Evolutionary conservation across 805 yeast species (phyloP).

Genomic region (Yarrowia phangngaensis): DNA sequence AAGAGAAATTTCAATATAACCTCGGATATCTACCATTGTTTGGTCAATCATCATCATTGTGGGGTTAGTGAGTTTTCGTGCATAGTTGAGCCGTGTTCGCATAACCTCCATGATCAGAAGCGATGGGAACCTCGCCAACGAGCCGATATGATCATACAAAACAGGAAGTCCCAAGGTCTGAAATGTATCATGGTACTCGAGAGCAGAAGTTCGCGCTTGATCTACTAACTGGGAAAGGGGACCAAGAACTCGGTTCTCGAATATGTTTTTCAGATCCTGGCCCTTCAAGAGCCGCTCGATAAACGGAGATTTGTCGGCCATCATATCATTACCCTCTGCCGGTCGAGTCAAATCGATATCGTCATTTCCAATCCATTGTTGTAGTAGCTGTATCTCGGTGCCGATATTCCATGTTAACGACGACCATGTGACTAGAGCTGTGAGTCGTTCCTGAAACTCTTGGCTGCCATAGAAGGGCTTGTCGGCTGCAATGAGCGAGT

Average conservation of each 20-base stretch:
- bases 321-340: conserved; percentile 40
- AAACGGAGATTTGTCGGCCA: conserved; percentile 63
- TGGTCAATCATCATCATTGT: conserved; percentile 96
- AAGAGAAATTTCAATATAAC: conserved; percentile 69
- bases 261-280: conserved; percentile 51
- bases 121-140: conserved; percentile 70
- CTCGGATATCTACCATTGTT: conserved; percentile 77
- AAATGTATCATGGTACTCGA: conserved; percentile 58
- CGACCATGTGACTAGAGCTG: conserved; percentile 80
- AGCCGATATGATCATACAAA: conserved; percentile 56
- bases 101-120: conserved; percentile 75
- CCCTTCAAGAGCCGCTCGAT: conserved; percentile 76
- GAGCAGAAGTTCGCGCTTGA: conserved; percentile 70
- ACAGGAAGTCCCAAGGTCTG: conserved; percentile 70
- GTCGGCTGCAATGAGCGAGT: conserved; percentile 66
- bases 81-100: conserved; percentile 67
- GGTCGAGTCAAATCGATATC: conserved; percentile 58
- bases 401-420: conserved; percentile 67
- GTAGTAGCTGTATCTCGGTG: conserved; percentile 56
- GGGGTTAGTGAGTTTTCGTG: conserved; percentile 73
- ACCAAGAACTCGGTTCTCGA: conserved; percentile 61
- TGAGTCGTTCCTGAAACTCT: conserved; percentile 61
- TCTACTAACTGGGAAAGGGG: conserved; percentile 77
- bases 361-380: conserved; percentile 80
- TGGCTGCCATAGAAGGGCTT: conserved; percentile 65